A percentile compares a stretch with the other conserved stretches of the same genome.
These are phyloP conservation scores for Aureobasidium mangrovei DNA, from an alignment of 2,329 filamentous ascomycete genomes.

Conservation along the genomic window DNA sequence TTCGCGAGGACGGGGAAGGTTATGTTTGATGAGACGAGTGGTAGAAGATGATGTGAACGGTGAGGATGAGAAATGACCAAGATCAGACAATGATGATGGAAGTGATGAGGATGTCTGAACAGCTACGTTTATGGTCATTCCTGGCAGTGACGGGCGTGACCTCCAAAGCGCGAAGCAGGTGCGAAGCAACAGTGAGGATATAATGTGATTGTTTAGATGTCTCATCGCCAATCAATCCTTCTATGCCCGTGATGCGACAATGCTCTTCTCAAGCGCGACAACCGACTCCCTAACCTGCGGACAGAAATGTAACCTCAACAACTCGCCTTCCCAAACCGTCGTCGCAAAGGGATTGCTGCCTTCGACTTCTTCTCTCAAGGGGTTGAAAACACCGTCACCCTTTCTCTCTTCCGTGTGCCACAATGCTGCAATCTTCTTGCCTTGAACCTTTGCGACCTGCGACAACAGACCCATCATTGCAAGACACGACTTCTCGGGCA, in stretches of 20 bases:
- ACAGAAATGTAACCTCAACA: slow-evolving; percentile 76
- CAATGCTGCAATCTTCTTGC: slow-evolving; percentile 69
- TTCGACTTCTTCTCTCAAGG: slow-evolving; percentile 65
- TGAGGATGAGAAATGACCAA: no score
- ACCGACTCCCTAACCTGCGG: slow-evolving; percentile 67
- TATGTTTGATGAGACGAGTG: no score
- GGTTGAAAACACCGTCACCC: slow-evolving; percentile 71
- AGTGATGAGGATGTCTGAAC: no score
- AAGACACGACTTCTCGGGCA: slow-evolving; percentile 81
- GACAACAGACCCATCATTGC: slow-evolving; percentile 70
- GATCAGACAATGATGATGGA: no score
- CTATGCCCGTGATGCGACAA: slow-evolving; percentile 1
- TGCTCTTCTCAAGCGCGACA: slow-evolving; percentile 13
- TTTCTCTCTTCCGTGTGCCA: slow-evolving; percentile 94
- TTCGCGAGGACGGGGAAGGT: no score
- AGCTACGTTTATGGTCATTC: no score
- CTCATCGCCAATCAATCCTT: not conserved
- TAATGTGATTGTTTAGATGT: no score
- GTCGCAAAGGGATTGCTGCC: slow-evolving; percentile 82
- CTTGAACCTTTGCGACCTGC: slow-evolving; percentile 72
- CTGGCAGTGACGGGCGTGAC: no score
- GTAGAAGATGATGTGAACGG: no score
- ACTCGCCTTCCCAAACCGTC: slow-evolving; percentile 88
- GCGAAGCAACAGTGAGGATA: no score
- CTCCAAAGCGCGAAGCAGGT: no score